Conservation (phyloP, 2,329 filamentous ascomycete species). For the Penicillium sclerotiorum region DNA sequence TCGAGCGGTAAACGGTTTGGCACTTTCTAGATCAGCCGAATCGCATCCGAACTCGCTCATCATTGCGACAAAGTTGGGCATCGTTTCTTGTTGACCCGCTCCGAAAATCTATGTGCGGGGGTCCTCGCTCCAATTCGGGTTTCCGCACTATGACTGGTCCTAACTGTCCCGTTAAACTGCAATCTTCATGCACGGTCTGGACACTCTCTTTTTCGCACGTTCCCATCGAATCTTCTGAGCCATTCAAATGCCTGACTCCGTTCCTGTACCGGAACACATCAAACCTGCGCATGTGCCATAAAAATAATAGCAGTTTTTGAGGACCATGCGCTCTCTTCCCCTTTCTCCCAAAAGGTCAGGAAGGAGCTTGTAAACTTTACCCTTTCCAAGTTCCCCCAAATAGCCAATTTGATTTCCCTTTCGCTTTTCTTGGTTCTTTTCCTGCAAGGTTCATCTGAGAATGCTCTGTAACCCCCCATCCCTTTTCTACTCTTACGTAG, state of each 20-base stretch:
- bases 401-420: neutral
- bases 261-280: slow-evolving; percentile 6
- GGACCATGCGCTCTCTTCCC: neutral
- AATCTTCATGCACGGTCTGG: slow-evolving; percentile 11
- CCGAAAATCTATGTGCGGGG: slow-evolving; percentile 10
- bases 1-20: slow-evolving; percentile 27
- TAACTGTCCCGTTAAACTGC: neutral
- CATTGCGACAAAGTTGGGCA: slow-evolving; percentile 22
- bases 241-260: slow-evolving; percentile 10
- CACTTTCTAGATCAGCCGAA: slow-evolving; percentile 25
- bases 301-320: no score
- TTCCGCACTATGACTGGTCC: slow-evolving; percentile 6
- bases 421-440: neutral
- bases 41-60: slow-evolving; percentile 24
- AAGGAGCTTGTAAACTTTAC: neutral
- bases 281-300: neutral
- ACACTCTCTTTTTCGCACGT: slow-evolving; percentile 19
- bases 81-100: slow-evolving; percentile 13
- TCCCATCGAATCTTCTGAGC: slow-evolving; percentile 17
- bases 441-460: slow-evolving; percentile 19
- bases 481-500: slow-evolving; percentile 21
- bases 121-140: slow-evolving; percentile 8
- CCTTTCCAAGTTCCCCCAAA: no score
- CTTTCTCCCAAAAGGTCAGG: no score
- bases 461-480: slow-evolving; percentile 19